A percentile compares a stretch with the other conserved stretches of the same genome.
phyloP scores from a whole-genome alignment of 176 grass and related monocot species.

The Zoysia pacifica region DNA sequence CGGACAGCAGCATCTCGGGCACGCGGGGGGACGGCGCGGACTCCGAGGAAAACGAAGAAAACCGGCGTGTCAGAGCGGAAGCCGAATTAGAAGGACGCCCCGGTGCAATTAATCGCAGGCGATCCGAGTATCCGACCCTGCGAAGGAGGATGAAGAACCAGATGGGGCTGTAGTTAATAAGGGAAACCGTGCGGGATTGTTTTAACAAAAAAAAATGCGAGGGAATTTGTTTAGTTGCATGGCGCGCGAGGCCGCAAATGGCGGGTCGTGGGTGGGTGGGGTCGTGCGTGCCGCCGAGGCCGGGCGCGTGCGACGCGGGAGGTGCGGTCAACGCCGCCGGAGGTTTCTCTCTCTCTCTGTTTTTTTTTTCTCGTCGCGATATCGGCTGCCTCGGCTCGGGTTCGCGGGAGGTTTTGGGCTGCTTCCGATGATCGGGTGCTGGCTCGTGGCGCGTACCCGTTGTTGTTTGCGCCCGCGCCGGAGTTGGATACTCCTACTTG shows the following conservation, averaged over 20 bases:
- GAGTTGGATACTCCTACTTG: background rate
- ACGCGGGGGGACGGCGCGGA: conserved; percentile 35
- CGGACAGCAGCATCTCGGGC: conserved; percentile 52
- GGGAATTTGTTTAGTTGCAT: conserved; percentile 2
- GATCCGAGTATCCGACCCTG: too few species aligned
- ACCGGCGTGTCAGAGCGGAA: conserved; percentile 37
- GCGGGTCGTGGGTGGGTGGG: conserved; percentile 33
- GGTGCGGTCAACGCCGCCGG: conserved; percentile 23
- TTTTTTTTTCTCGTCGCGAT: too few species aligned
- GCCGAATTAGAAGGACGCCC: conserved; percentile 30
- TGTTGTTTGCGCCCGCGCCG: background rate
- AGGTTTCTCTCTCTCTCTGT: background rate
- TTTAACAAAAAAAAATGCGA: background rate
- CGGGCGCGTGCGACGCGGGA: background rate
- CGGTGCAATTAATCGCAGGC: conserved; percentile 32
- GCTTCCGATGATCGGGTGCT: conserved; percentile 20
- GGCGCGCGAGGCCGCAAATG: conserved; percentile 35
- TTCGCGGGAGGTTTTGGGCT: background rate
- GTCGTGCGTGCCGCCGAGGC: background rate
- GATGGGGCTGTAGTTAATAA: background rate
- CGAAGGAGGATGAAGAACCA: too few species aligned
- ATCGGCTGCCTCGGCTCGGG: too few species aligned
- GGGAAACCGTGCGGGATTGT: background rate
- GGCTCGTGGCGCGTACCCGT: background rate
- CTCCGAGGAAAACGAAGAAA: background rate